These are phyloP conservation scores for Fraxinus nigra DNA, from an alignment of 305 asterid species.

Conservation along the genomic window DNA sequence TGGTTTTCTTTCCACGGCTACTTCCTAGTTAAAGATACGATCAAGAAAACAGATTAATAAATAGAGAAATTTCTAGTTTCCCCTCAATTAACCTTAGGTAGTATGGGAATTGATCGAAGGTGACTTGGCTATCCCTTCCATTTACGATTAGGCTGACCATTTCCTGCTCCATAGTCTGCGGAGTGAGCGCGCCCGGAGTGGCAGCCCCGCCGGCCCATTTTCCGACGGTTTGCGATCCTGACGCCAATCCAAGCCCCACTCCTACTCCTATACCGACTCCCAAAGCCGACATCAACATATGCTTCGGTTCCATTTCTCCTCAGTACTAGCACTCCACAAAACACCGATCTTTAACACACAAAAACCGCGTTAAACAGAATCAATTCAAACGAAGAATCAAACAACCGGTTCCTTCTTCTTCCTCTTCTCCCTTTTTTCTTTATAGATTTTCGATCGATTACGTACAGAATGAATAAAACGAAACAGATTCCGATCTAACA, in stretches of 20 bases:
- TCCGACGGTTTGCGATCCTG: constrained; percentile 54
- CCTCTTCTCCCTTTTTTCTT: no score
- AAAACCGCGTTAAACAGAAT: neutral
- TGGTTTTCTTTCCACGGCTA: neutral
- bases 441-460: neutral
- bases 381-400: neutral
- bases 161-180: constrained; percentile 61
- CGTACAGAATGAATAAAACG: neutral
- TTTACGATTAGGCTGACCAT: constrained; percentile 52
- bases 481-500: constrained; percentile 12
- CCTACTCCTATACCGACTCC: constrained; percentile 86
- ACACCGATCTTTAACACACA: neutral
- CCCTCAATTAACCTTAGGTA: constrained; percentile 51
- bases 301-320: constrained; percentile 62
- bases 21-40: neutral
- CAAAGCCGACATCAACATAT: constrained; percentile 74
- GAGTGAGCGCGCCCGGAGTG: constrained; percentile 33
- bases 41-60: neutral
- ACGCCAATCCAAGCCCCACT: constrained; percentile 72
- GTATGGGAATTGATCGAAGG: constrained; percentile 78
- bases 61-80: neutral
- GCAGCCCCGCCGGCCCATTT: constrained; percentile 43
- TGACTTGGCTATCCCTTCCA: constrained; percentile 59
- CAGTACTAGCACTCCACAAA: neutral
- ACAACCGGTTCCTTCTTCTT: neutral